Conservation (phyloP, 805 yeast species). For the Candida takata region DNA sequence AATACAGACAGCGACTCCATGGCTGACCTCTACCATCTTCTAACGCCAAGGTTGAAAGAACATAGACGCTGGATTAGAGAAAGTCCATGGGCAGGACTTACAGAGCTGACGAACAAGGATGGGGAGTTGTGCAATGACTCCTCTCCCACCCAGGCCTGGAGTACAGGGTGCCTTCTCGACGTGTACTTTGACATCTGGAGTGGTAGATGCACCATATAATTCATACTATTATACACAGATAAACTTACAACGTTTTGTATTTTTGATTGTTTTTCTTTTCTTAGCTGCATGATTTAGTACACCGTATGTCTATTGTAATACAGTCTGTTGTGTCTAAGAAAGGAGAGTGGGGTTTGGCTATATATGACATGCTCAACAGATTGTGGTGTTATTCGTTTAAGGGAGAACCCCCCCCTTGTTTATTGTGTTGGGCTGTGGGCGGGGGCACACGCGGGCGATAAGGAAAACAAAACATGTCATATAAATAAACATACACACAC, state of each 20-base stretch:
- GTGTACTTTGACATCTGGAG: conserved; percentile 59
- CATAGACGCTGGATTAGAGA: conserved; percentile 64
- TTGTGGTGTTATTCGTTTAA: neutral
- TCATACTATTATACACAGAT: neutral
- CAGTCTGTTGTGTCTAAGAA: too few relatives aligned
- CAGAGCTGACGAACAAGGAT: conserved; percentile 86
- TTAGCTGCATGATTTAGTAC: too few relatives aligned
- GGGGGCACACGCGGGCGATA: too few relatives aligned
- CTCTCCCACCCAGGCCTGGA: conserved; percentile 97
- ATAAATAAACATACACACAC: neutral
- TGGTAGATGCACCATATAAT: neutral
- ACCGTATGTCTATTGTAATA: too few relatives aligned
- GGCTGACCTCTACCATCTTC: conserved; percentile 46
- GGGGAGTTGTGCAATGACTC: conserved; percentile 81
- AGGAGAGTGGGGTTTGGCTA: too few relatives aligned
- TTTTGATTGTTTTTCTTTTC: too few relatives aligned
- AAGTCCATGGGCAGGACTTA: conserved; percentile 90
- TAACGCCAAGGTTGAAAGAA: conserved; percentile 53
- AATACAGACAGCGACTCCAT: conserved; percentile 29
- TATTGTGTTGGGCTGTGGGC: too few relatives aligned
- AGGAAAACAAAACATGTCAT: too few relatives aligned
- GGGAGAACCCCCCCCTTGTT: neutral
- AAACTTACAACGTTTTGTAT: too few relatives aligned
- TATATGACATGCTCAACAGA: too few relatives aligned
- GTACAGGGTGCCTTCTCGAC: conserved; percentile 79